Evolutionary conservation across 2,329 filamentous ascomycete species (phyloP).

Genomic region (Aureobasidium mangrovei): DNA sequence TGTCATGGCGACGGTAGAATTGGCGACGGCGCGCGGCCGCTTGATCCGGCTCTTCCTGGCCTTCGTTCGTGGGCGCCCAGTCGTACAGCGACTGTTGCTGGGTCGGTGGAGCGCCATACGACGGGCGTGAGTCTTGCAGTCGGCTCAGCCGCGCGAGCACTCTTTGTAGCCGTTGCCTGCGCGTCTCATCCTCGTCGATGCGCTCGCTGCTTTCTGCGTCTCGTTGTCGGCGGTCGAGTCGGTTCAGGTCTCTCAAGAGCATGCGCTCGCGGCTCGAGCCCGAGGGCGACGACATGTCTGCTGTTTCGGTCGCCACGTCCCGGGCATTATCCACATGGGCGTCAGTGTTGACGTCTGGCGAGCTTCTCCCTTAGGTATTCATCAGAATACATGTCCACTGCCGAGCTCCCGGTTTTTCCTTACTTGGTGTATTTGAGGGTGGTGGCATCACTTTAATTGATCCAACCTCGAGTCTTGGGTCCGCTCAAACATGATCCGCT

Average conservation of each 20-base stretch:
- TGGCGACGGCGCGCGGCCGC: slow-evolving; percentile 33
- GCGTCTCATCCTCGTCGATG: slow-evolving; percentile 29
- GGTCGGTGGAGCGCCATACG: slow-evolving; percentile 45
- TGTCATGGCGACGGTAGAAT: slow-evolving; percentile 25
- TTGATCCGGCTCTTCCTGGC: slow-evolving; percentile 26
- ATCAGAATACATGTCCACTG: slow-evolving; percentile 7
- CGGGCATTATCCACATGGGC: not conserved
- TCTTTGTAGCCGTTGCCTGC: slow-evolving; percentile 34
- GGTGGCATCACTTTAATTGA: not conserved
- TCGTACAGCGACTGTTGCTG: slow-evolving; percentile 49
- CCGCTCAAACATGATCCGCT: too few species aligned
- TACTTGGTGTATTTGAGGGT: slow-evolving; percentile 2
- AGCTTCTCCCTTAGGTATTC: too few species aligned
- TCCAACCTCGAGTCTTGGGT: too few species aligned
- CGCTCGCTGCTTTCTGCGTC: slow-evolving; percentile 12
- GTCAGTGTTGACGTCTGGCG: slow-evolving; percentile 3
- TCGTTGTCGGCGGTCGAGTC: slow-evolving; percentile 5
- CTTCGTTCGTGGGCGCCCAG: slow-evolving; percentile 45
- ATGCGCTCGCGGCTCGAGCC: slow-evolving; percentile 1
- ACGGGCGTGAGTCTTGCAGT: slow-evolving; percentile 32
- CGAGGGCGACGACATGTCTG: not conserved
- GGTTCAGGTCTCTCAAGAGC: slow-evolving; percentile 9
- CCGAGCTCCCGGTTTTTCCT: not conserved
- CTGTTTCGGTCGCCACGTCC: not conserved
- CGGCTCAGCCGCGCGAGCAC: slow-evolving; percentile 39